These are phyloP conservation scores for Emergomyces pasteurianus DNA, from an alignment of 2,329 filamentous ascomycete genomes.

Conservation along the genomic window DNA sequence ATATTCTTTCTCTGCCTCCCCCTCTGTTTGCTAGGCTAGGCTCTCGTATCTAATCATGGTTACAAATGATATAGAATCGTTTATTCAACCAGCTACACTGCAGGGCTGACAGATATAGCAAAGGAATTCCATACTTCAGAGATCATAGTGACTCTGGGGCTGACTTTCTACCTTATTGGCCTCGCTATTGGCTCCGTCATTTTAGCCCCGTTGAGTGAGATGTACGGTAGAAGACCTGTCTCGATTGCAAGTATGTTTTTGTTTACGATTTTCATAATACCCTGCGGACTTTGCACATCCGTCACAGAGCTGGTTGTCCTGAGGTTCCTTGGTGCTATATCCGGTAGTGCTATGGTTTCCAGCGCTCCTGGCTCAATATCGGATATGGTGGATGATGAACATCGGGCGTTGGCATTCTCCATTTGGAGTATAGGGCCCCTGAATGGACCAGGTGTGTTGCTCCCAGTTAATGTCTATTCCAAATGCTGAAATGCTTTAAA, in stretches of 20 bases:
- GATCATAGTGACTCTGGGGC: constrained; percentile 57
- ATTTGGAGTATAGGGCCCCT: constrained; percentile 76
- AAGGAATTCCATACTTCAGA: constrained; percentile 49
- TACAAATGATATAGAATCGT: constrained; percentile 39
- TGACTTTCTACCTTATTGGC: constrained; percentile 68
- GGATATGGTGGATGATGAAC: constrained; percentile 70
- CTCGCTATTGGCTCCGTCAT: constrained; percentile 60
- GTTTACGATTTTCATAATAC: constrained; percentile 59
- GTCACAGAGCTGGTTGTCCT: constrained; percentile 57
- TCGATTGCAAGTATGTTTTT: constrained; percentile 54
- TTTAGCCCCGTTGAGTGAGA: constrained; percentile 53
- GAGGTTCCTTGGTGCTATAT: constrained; percentile 62
- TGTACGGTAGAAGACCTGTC: constrained; percentile 41
- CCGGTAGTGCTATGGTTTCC: constrained; percentile 67
- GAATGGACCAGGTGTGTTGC: constrained; percentile 50
- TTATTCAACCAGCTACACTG: constrained; percentile 70
- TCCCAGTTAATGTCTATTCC: background rate
- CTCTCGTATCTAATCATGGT: constrained; percentile 5
- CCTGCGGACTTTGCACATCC: constrained; percentile 57
- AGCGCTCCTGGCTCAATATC: constrained; percentile 74
- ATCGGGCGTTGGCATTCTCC: constrained; percentile 69
- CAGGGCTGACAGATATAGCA: constrained; percentile 56
- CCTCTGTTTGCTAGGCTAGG: background rate
- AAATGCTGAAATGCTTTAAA: background rate
- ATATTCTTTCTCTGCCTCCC: background rate